Base-by-base conservation (phyloP, 169 alveolate genomes). In the Cardiosporidium cionae region DNA sequence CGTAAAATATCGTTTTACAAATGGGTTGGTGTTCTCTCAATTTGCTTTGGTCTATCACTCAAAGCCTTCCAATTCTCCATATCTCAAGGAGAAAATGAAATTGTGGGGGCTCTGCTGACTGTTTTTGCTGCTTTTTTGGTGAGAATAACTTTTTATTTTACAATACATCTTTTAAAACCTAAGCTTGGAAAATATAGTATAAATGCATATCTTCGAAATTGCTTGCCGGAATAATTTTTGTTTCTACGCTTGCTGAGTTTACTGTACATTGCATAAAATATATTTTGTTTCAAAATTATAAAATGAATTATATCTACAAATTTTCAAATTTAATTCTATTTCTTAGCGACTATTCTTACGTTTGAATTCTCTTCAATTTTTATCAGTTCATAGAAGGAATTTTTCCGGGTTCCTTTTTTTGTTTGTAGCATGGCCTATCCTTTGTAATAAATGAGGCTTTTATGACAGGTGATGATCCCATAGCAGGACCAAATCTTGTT, bases 401-500 rank as follows among this genome's bases (percentile, higher is more conserved):
- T 44, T 2, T 22, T 0, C 9, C 7, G 62, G 22, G 62, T 44
- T 23, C 22, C n/a, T n/a, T 3, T 9, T 6, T 63, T 7, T 7
- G 31, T 25, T 4, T 23, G 35, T 70, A 75, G 81, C 81, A 75
- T 72, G 86, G 83, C 31, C 74, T 83, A 32, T 70, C 82, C 28
- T 83, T 76, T 63, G 89, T 83, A n/a, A 52, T 79, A 28, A 83
- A 75, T 34, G 89, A 83, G 76, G 79, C 74, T 70, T 83, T 69
- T 64, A 70, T 83, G 86, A 76, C 68, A 29, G 82, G 68, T 44
- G 16, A 23, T 22, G 33, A 77, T 7, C 65, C 73, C 33, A 79
- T 83, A 74, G 89, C 79, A 37, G 89, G 89, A 23, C 86, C 78
- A 4, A 77, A 83, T 44, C 83, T 83, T 27, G 89, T 83, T 7